phyloP scores from a whole-genome alignment of 2,329 filamentous ascomycete genomes.

The Calcarisporium arbuscula region DNA sequence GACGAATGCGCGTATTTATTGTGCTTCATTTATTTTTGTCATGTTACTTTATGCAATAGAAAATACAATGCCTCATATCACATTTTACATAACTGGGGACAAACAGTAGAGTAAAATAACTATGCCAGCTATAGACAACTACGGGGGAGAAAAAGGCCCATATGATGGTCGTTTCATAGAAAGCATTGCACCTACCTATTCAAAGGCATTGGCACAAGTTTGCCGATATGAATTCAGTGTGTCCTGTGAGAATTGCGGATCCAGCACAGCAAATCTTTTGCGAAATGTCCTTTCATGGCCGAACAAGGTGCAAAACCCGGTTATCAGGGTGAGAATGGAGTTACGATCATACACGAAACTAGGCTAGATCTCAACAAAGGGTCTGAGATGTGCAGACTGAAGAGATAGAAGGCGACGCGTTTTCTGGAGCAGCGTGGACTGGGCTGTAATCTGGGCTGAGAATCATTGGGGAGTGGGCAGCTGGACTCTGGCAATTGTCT shows the following conservation, averaged over 20 bases:
- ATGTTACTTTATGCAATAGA: no score
- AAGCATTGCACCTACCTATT: neutral
- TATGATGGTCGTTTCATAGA: neutral
- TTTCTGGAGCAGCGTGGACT: neutral
- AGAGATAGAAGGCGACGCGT: neutral
- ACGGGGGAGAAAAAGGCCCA: neutral
- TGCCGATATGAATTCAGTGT: neutral
- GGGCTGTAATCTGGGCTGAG: neutral
- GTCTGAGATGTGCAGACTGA: slow-evolving; percentile 1
- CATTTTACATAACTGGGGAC: no score
- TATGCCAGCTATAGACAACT: no score
- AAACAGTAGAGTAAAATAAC: no score
- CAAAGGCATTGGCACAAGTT: neutral
- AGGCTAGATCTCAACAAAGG: no score
- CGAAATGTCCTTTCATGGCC: neutral
- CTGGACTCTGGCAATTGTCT: neutral
- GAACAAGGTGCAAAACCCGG: neutral
- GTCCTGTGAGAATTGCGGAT: neutral
- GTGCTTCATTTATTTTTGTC: no score
- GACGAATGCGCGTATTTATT: no score
- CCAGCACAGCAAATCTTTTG: neutral
- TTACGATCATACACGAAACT: no score
- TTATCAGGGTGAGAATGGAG: neutral
- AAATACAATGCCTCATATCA: no score
- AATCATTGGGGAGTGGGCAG: neutral